A percentile compares a stretch with the other conserved stretches of the same genome.
Evolutionary conservation across 768 basidiomycete species (phyloP).

Genomic region (Cystoderma amianthinum): DNA sequence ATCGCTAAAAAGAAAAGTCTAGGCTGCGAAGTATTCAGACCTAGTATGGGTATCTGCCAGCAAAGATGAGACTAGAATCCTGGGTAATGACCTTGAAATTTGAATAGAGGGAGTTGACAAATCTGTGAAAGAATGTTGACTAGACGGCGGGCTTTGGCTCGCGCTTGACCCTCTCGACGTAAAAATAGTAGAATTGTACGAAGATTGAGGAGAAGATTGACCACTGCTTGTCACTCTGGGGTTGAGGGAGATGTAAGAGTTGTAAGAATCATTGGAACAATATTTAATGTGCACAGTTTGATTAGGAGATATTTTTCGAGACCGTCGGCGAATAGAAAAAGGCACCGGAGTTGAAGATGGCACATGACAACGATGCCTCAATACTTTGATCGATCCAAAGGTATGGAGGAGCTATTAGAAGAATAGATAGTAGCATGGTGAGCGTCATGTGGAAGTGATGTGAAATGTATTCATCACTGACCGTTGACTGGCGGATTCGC

Average conservation of each 20-base stretch:
- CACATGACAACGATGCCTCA: slow-evolving; percentile 15
- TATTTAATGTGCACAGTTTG: slow-evolving; percentile 13
- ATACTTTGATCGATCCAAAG: slow-evolving; percentile 10
- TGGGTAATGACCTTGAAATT: slow-evolving; percentile 33
- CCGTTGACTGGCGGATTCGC: slow-evolving; percentile 15
- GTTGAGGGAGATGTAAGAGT: slow-evolving; percentile 3
- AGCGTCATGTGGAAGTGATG: slow-evolving; percentile 8
- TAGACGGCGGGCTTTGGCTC: slow-evolving; percentile 37
- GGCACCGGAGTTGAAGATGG: slow-evolving; percentile 15
- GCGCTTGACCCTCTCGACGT: slow-evolving; percentile 29
- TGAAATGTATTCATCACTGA: slow-evolving; percentile 9
- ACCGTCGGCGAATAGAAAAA: slow-evolving; percentile 14
- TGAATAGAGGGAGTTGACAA: slow-evolving; percentile 27
- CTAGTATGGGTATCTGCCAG: slow-evolving; percentile 47
- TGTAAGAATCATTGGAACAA: slow-evolving; percentile 7
- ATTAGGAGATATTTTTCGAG: slow-evolving; percentile 11
- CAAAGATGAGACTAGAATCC: slow-evolving; percentile 54
- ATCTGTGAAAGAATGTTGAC: slow-evolving; percentile 28
- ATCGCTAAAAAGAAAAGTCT: too few species aligned
- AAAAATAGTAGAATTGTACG: slow-evolving; percentile 28
- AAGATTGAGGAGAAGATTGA: slow-evolving; percentile 43
- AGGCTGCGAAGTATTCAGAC: too few species aligned
- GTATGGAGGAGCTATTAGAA: slow-evolving; percentile 10
- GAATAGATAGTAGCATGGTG: slow-evolving; percentile 4
- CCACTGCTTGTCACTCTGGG: slow-evolving; percentile 27